These are phyloP conservation scores for Vishniacozyma victoriae DNA, from an alignment of 768 basidiomycete genomes.

Conservation along the genomic window DNA sequence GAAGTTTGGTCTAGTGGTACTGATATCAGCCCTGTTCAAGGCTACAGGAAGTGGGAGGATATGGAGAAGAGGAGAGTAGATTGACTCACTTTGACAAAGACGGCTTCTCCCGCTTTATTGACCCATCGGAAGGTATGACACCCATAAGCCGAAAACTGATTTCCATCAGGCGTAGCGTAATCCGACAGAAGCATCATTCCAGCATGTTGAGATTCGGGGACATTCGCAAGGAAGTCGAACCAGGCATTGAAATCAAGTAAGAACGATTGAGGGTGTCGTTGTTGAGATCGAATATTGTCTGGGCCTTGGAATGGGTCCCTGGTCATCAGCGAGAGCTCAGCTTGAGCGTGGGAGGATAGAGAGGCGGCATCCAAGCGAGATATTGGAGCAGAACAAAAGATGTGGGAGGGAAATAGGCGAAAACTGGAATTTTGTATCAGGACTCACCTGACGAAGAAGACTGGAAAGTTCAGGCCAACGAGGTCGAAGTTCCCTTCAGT, in stretches of 20 bases:
- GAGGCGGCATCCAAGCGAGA: no score
- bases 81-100: constrained; percentile 40
- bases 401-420: no score
- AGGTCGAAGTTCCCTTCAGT: constrained; percentile 26
- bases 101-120: constrained; percentile 24
- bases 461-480: constrained; percentile 24
- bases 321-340: no score
- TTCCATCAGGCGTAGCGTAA: constrained; percentile 38
- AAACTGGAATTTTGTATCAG: no score
- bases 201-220: constrained; percentile 40
- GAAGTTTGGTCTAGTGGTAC: constrained; percentile 36
- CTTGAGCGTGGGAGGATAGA: no score
- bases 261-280: constrained; percentile 43
- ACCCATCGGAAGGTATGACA: constrained; percentile 37
- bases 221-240: constrained; percentile 44
- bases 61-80: no score
- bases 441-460: constrained; percentile 35
- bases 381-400: no score
- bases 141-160: constrained; percentile 31
- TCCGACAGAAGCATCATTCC: constrained; percentile 42
- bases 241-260: constrained; percentile 40
- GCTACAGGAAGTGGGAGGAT: no score
- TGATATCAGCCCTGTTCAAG: constrained; percentile 1
- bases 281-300: constrained; percentile 38
- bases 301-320: constrained; percentile 12